Evolutionary conservation across 2,329 filamentous ascomycete genomes (phyloP).

Genomic region (Colletotrichum lentis): DNA sequence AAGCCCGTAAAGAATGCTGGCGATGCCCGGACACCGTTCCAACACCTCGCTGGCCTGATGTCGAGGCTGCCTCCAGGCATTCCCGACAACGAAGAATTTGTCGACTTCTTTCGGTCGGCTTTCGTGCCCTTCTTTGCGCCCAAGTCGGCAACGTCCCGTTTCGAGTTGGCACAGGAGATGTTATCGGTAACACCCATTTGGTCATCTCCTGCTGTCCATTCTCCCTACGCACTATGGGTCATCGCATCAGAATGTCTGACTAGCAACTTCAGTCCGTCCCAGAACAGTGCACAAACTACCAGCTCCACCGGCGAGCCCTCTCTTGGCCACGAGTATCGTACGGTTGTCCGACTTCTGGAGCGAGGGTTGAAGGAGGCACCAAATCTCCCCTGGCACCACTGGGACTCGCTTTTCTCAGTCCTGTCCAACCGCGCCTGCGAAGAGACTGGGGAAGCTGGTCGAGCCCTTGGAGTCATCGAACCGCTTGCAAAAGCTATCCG

Average conservation of each 20-base stretch:
- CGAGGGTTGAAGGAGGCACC: slow-evolving; percentile 63
- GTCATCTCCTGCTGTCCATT: slow-evolving; percentile 51
- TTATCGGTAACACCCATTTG: slow-evolving; percentile 54
- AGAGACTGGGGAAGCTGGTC: slow-evolving; percentile 73
- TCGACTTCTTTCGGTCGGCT: slow-evolving; percentile 57
- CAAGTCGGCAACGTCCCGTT: slow-evolving; percentile 54
- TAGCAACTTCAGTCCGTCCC: slow-evolving; percentile 46
- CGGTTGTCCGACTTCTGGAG: slow-evolving; percentile 72
- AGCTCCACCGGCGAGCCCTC: slow-evolving; percentile 55
- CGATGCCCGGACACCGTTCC: slow-evolving; percentile 65
- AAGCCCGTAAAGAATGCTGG: slow-evolving; percentile 61
- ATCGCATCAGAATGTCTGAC: slow-evolving; percentile 53
- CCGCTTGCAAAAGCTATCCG: slow-evolving; percentile 68
- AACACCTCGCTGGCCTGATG: slow-evolving; percentile 71
- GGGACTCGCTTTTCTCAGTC: slow-evolving; percentile 64
- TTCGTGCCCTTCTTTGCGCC: slow-evolving; percentile 67
- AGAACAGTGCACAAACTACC: slow-evolving; percentile 50
- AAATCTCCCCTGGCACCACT: slow-evolving; percentile 56
- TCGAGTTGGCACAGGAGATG: slow-evolving; percentile 61
- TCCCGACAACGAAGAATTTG: slow-evolving; percentile 56
- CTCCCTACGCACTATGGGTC: slow-evolving; percentile 61
- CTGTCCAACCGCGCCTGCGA: slow-evolving; percentile 65
- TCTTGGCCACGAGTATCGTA: slow-evolving; percentile 74
- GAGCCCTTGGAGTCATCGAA: slow-evolving; percentile 74
- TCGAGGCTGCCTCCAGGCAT: slow-evolving; percentile 58